Percentiles rank a stretch among this genome's conserved stretches.
These are phyloP conservation scores for Cynara cardunculus DNA, from an alignment of 129 eudicot species.

Conservation along the genomic window DNA sequence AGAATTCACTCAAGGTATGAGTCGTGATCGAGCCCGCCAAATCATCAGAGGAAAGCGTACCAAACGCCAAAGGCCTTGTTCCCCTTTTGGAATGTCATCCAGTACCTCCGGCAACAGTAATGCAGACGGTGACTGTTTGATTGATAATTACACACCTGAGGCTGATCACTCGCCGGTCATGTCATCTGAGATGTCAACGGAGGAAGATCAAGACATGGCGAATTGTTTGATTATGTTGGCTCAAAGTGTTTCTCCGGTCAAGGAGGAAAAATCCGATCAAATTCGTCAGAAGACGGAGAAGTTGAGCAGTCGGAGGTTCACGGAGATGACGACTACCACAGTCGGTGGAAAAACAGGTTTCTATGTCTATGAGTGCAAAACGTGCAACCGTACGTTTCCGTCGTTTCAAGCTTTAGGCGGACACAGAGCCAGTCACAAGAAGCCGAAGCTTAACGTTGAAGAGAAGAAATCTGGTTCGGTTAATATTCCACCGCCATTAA, in stretches of 20 bases:
- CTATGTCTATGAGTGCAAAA: slow-evolving; percentile 70
- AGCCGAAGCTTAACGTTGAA: slow-evolving; percentile 38
- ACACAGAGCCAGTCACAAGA: slow-evolving; percentile 88
- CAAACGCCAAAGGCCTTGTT: slow-evolving; percentile 48
- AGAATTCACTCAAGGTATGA: slow-evolving; percentile 32
- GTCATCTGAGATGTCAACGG: slow-evolving; percentile 34
- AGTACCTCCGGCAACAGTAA: slow-evolving; percentile 29
- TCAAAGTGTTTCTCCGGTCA: slow-evolving; percentile 33
- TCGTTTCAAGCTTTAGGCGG: slow-evolving; percentile 97
- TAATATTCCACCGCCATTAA: slow-evolving; percentile 14
- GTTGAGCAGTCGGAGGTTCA: slow-evolving; percentile 28
- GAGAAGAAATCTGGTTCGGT: slow-evolving; percentile 11
- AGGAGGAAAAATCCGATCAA: background rate
- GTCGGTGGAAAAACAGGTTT: slow-evolving; percentile 32
- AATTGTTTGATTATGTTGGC: slow-evolving; percentile 80
- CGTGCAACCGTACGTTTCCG: slow-evolving; percentile 72
- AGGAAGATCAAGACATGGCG: slow-evolving; percentile 86
- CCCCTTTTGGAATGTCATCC: slow-evolving; percentile 7
- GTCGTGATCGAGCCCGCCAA: slow-evolving; percentile 25
- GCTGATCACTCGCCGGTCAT: slow-evolving; percentile 27
- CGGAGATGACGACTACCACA: slow-evolving; percentile 24
- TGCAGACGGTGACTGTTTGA: slow-evolving; percentile 10
- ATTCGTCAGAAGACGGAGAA: slow-evolving; percentile 27
- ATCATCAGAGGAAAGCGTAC: slow-evolving; percentile 60
- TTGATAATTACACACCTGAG: slow-evolving; percentile 6